Evolutionary conservation across 768 basidiomycete species (phyloP).

Genomic region (Terana coerulea): DNA sequence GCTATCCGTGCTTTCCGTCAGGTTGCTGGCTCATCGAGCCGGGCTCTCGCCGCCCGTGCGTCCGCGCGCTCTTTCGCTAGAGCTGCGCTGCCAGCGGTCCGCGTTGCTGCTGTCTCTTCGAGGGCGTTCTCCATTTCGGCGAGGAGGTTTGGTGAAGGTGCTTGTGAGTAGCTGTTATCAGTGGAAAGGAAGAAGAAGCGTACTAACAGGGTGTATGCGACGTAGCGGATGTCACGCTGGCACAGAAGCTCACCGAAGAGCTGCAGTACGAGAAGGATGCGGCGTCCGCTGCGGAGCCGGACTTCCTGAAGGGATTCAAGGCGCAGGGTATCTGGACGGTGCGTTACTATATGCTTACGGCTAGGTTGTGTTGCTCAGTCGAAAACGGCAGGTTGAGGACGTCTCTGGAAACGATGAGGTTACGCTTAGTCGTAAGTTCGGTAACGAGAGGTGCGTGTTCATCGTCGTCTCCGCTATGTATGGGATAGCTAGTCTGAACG

Average conservation of each 20-base stretch:
- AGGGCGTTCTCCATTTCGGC: conserved; percentile 40
- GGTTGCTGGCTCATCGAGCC: conserved; percentile 41
- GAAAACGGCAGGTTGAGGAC: conserved; percentile 67
- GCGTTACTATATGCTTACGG: conserved; percentile 21
- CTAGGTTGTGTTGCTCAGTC: neutral
- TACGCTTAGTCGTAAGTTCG: conserved; percentile 75
- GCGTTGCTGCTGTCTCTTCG: conserved; percentile 23
- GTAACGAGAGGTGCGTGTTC: conserved; percentile 76
- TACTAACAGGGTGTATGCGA: neutral
- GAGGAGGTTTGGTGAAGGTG: conserved; percentile 37
- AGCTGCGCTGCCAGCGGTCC: conserved; percentile 22
- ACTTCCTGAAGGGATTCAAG: conserved; percentile 76
- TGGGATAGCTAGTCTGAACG: neutral
- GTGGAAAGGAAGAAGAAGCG: neutral
- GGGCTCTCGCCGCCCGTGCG: conserved; percentile 29
- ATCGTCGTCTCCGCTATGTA: neutral
- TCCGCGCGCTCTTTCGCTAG: conserved; percentile 19
- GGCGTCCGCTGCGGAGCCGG: conserved; percentile 47
- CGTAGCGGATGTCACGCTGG: conserved; percentile 69
- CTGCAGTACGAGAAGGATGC: conserved; percentile 80
- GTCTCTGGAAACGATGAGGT: conserved; percentile 76
- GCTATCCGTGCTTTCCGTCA: conserved; percentile 59
- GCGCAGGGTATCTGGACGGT: conserved; percentile 78
- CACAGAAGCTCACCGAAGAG: conserved; percentile 76
- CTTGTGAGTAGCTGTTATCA: conserved; percentile 31